Evolutionary conservation across 495 filamentous ascomycete genomes (phyloP).

Genomic region (Beverwykella pulmonaria): DNA sequence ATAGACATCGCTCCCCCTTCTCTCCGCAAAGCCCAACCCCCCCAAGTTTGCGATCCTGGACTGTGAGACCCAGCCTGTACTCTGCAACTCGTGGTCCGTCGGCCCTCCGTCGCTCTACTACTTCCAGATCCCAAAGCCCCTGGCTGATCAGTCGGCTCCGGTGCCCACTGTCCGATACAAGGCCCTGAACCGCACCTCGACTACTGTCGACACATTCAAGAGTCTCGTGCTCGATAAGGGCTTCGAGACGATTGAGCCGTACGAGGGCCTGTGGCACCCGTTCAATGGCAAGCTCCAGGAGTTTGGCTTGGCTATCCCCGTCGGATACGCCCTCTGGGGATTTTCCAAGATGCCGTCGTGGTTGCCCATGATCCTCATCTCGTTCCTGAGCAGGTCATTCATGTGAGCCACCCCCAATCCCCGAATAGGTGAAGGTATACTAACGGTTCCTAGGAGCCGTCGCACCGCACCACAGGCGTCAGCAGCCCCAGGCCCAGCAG

Average conservation of each 20-base stretch:
- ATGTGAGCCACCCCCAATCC: conserved; percentile 65
- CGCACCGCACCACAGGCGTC: conserved; percentile 15
- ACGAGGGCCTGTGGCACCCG: conserved; percentile 79
- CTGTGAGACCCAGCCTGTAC: conserved; percentile 76
- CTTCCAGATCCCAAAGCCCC: conserved; percentile 68
- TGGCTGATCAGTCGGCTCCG: conserved; percentile 47
- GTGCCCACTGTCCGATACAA: conserved; percentile 45
- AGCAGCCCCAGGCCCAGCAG: not conserved
- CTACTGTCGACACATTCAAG: conserved; percentile 40
- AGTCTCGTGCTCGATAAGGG: conserved; percentile 63
- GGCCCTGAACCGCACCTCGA: conserved; percentile 44
- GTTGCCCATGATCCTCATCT: conserved; percentile 78
- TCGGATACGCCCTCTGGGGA: conserved; percentile 69
- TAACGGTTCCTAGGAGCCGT: conserved; percentile 27
- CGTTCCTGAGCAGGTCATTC: conserved; percentile 75
- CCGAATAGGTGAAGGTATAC: not conserved
- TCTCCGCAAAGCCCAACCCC: conserved; percentile 64
- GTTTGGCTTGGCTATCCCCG: conserved; percentile 62
- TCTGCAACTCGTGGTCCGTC: conserved; percentile 82
- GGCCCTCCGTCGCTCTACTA: conserved; percentile 72
- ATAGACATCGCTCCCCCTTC: conserved; percentile 69
- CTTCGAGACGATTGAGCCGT: conserved; percentile 58
- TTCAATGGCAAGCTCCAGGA: conserved; percentile 72
- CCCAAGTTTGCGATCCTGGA: conserved; percentile 74
- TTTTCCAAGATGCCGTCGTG: conserved; percentile 65